Evolutionary conservation across 2,329 filamentous ascomycete species (phyloP).

Genomic region (Rhynchosporium secalis): DNA sequence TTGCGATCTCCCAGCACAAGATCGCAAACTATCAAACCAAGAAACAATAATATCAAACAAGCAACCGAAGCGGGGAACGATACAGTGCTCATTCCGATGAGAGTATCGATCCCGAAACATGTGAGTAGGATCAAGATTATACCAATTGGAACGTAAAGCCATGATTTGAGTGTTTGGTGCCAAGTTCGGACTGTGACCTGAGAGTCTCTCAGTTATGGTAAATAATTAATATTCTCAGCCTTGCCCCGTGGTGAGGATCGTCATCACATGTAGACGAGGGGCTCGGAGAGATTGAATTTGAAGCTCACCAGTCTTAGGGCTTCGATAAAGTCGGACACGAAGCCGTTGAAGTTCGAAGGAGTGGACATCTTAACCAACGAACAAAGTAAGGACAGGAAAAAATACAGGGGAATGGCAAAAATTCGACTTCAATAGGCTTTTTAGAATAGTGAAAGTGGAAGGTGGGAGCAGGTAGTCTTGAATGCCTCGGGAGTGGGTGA

Average conservation of each 20-base stretch:
- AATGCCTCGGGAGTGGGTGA: neutral
- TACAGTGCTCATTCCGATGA: conserved; percentile 48
- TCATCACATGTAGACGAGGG: too few species aligned
- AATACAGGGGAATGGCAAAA: neutral
- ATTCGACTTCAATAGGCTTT: conserved; percentile 18
- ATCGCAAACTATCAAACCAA: conserved; percentile 50
- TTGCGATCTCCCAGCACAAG: conserved; percentile 48
- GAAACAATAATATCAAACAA: conserved; percentile 55
- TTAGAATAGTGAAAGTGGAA: neutral
- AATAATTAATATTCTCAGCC: conserved; percentile 21
- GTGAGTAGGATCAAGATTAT: conserved; percentile 43
- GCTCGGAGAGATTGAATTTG: too few species aligned
- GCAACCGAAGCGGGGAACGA: conserved; percentile 62
- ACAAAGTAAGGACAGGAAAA: neutral
- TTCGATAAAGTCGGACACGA: conserved; percentile 31
- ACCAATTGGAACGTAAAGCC: conserved; percentile 53
- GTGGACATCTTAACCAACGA: conserved; percentile 24
- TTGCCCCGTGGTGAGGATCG: conserved; percentile 7
- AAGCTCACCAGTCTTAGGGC: conserved; percentile 34
- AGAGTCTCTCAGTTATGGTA: too few species aligned
- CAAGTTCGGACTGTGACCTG: conserved; percentile 37
- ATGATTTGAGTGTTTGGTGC: conserved; percentile 42
- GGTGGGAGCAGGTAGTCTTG: neutral
- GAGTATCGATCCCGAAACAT: conserved; percentile 45
- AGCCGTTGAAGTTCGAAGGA: conserved; percentile 5